A percentile compares a stretch with the other conserved stretches of the same genome.
Conservation (phyloP, 257 asterid species). For the Leonotis leonurus region DNA sequence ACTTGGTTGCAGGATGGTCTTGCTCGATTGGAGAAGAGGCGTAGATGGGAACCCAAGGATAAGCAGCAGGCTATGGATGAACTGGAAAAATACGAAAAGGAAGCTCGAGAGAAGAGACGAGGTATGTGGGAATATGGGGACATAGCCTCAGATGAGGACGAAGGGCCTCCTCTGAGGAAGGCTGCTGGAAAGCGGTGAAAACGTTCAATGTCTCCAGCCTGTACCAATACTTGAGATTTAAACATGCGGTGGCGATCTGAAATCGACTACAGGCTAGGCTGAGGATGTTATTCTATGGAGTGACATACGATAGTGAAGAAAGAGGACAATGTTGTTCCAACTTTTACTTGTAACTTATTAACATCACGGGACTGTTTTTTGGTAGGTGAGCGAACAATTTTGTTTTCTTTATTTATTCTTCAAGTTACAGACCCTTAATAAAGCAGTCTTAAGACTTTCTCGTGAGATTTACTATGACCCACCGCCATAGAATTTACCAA, state of each 20-base stretch:
- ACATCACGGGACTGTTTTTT: conserved; percentile 18
- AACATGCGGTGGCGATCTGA: conserved; percentile 6
- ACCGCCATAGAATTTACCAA: background rate
- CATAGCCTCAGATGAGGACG: conserved; percentile 90
- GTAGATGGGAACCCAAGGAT: conserved; percentile 65
- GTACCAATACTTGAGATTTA: conserved; percentile 13
- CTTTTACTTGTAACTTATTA: conserved; percentile 19
- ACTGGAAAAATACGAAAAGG: conserved; percentile 65
- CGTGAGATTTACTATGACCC: background rate
- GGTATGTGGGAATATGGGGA: conserved; percentile 99
- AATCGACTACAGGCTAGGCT: conserved; percentile 34
- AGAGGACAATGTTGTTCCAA: conserved; percentile 17
- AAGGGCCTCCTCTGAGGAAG: conserved; percentile 56
- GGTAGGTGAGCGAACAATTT: conserved; percentile 40
- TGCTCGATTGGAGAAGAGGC: conserved; percentile 88
- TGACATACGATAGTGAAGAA: conserved; percentile 4
- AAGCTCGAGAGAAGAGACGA: conserved; percentile 59
- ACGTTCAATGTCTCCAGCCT: conserved; percentile 22
- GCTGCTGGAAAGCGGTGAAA: conserved; percentile 77
- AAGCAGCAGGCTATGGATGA: conserved; percentile 59
- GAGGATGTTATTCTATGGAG: conserved; percentile 18
- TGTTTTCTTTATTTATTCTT: conserved; percentile 22
- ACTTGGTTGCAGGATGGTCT: conserved; percentile 70
- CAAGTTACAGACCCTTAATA: conserved; percentile 30
- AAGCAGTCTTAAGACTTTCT: conserved; percentile 15